Conservation (phyloP, 202 grass and related monocot species). For the Musa balbisiana region DNA sequence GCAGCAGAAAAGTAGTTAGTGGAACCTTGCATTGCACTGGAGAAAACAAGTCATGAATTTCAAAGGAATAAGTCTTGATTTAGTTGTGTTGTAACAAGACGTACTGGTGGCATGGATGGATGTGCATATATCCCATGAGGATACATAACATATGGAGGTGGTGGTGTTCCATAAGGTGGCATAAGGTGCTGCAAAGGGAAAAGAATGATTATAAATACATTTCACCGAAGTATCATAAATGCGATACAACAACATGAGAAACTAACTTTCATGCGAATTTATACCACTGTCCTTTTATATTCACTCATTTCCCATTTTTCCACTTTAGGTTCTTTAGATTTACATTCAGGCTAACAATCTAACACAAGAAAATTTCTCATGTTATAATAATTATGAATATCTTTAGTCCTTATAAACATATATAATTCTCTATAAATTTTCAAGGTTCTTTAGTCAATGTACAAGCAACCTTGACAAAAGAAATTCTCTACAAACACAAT, state of each 20-base stretch:
- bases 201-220: not conserved
- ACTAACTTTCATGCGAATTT: not conserved
- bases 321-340: not conserved
- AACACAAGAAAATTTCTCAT: no score
- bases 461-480: no score
- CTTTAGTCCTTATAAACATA: no score
- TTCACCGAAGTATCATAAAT: not conserved
- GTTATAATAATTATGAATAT: no score
- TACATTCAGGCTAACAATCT: not conserved
- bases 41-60: not conserved
- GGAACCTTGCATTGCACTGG: not conserved
- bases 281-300: not conserved
- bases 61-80: not conserved
- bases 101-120: constrained; percentile 46
- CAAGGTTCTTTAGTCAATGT: no score
- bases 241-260: not conserved
- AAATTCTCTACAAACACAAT: no score
- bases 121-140: constrained; percentile 45
- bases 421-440: no score
- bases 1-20: not conserved
- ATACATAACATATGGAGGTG: constrained; percentile 42
- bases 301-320: not conserved
- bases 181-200: constrained; percentile 35
- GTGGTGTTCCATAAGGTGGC: constrained; percentile 43
- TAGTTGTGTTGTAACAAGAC: not conserved